Conservation (phyloP, 73 alveolate species). For the Stentor roeselii region DNA sequence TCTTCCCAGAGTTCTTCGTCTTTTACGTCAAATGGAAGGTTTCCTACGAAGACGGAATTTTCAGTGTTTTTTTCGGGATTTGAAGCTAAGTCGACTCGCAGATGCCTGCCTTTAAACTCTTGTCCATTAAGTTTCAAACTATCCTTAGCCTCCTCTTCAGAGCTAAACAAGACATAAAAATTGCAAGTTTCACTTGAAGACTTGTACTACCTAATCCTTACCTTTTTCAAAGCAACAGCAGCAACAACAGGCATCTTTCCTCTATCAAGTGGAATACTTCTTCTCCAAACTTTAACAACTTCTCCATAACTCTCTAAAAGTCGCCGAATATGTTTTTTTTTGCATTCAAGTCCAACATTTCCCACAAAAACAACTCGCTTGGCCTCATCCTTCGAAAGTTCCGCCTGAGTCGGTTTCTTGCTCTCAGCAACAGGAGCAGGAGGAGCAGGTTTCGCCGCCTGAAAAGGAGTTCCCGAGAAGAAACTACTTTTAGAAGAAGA, state of each 20-base stretch:
- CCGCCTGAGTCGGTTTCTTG: too few species aligned
- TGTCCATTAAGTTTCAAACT: slow-evolving; percentile 51
- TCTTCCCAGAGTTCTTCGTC: slow-evolving; percentile 73
- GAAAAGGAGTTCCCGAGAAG: slow-evolving; percentile 24
- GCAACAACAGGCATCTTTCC: slow-evolving; percentile 52
- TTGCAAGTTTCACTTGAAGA: slow-evolving; percentile 57
- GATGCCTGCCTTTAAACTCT: slow-evolving; percentile 61
- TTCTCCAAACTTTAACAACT: slow-evolving; percentile 73
- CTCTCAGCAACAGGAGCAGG: not conserved
- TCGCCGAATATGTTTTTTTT: slow-evolving; percentile 42
- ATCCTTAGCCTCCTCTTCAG: slow-evolving; percentile 50
- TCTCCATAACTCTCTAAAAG: slow-evolving; percentile 60
- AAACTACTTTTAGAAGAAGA: not conserved
- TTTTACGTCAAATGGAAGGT: slow-evolving; percentile 62
- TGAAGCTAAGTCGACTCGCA: slow-evolving; percentile 65
- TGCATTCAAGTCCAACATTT: slow-evolving; percentile 50
- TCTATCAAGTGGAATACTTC: slow-evolving; percentile 56
- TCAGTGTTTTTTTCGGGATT: slow-evolving; percentile 34
- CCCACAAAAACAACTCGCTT: slow-evolving; percentile 77
- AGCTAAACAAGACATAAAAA: slow-evolving; percentile 62
- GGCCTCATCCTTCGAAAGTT: slow-evolving; percentile 7
- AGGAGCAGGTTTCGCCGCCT: not conserved
- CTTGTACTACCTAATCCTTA: slow-evolving; percentile 29
- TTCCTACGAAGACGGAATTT: slow-evolving; percentile 63
- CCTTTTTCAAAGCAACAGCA: slow-evolving; percentile 43